These are phyloP conservation scores for Cladosporium austrohemisphaericum DNA, from an alignment of 2,329 filamentous ascomycete species.

Conservation along the genomic window DNA sequence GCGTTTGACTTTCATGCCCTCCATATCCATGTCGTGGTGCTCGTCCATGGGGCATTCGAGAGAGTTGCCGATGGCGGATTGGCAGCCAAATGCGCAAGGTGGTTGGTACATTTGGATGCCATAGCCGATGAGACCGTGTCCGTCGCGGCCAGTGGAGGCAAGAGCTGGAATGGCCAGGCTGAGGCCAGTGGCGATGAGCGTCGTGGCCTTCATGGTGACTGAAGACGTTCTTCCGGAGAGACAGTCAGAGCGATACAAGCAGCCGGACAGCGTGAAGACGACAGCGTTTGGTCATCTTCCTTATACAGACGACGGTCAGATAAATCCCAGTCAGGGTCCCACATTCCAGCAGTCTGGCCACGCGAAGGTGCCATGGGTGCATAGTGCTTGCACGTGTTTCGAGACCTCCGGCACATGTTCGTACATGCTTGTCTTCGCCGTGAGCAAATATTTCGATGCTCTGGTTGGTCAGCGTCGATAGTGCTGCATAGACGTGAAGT, in stretches of 20 bases:
- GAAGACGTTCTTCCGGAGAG: no score
- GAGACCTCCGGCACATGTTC: background rate
- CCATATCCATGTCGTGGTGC: conserved; percentile 15
- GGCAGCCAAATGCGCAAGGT: conserved; percentile 24
- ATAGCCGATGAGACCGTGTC: conserved; percentile 22
- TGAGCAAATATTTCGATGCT: conserved; percentile 4
- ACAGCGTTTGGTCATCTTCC: background rate
- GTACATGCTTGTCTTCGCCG: background rate
- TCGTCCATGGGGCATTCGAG: conserved; percentile 17
- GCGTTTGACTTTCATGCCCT: conserved; percentile 17
- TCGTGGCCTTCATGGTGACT: background rate
- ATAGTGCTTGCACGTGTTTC: background rate
- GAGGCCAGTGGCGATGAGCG: background rate
- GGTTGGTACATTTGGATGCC: conserved; percentile 26
- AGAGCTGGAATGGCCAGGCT: background rate
- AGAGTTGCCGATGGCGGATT: conserved; percentile 18
- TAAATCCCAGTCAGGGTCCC: background rate
- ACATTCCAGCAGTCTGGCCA: conserved; percentile 12
- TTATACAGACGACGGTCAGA: background rate
- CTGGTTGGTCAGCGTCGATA: conserved; percentile 13
- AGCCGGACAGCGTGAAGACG: background rate
- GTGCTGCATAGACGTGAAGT: background rate
- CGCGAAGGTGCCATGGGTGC: background rate
- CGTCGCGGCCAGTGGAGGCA: conserved; percentile 3
- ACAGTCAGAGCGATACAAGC: background rate